Evolutionary conservation across 768 basidiomycete species (phyloP), one percentile per base, ranked within the genome.

Genomic region (Mycena alexandri): DNA sequence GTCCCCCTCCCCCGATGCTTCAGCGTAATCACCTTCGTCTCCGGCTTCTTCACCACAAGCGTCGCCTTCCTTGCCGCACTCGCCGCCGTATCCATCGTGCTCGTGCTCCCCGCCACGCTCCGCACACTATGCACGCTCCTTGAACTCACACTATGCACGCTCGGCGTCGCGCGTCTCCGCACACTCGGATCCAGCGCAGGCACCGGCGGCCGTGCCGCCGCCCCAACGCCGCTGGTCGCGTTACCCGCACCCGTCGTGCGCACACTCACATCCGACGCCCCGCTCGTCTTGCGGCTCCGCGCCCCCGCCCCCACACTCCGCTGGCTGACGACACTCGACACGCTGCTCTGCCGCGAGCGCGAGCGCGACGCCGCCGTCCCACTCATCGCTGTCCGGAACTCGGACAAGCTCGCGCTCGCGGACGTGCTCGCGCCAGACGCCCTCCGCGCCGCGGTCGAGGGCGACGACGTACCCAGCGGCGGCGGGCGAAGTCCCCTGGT

Each of bases 301-400:
- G 38, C 46, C 5, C 48, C 38, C 41, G 56, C 14, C 6, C 54
- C 50, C 24, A 41, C 42, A 14, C 43, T 38, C 38, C 38, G 29
- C 29, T 29, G 38, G 67, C 80, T 79, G 0, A 79, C 79, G 55
- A 82, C 83, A 6, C 76, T 69, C 59, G 70, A 71, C 41, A 68
- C 59, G 1, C 80, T 81, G 67, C 73, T 79, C 71, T 82, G 83
- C 58, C 79, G 73, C 64, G 78, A 80, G 33, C 82, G 71, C 12
- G 73, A 80, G 33, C 82, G 71, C 12, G 73, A 68, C 54, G 70
- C 66, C 22, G 73, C 73, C 25, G 79, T 76, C 29, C 73, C 72
- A 21, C 44, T 55, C 29, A 47, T 34, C 58, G 65, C 65, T 33
- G 75, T 75, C 64, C 76, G 77, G 58, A 73, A 73, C 19, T 68